phyloP scores from a whole-genome alignment of 2,329 filamentous ascomycete genomes.

The Onygena corvina region DNA sequence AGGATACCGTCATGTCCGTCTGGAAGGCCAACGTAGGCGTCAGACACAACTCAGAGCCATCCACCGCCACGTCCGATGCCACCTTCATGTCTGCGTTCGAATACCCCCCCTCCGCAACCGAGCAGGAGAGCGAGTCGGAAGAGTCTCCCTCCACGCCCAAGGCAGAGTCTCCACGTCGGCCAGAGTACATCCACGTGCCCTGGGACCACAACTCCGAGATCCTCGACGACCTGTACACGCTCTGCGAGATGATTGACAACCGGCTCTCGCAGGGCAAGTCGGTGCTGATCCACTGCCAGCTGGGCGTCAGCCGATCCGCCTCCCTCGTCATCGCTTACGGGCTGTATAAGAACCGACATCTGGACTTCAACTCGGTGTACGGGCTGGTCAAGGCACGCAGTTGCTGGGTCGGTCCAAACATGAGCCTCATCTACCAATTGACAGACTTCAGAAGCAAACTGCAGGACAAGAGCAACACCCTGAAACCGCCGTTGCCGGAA shows the following conservation, averaged over 20 bases:
- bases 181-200: constrained; percentile 53
- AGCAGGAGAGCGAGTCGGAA: constrained; percentile 19
- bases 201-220: constrained; percentile 61
- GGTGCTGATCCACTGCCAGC: constrained; percentile 54
- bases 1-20: constrained; percentile 33
- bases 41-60: constrained; percentile 31
- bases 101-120: constrained; percentile 20
- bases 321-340: constrained; percentile 55
- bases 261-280: constrained; percentile 45
- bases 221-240: constrained; percentile 47
- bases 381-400: constrained; percentile 51
- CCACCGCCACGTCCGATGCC: constrained; percentile 34
- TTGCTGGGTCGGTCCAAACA: constrained; percentile 57
- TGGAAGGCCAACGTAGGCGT: constrained; percentile 38
- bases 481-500: constrained; percentile 23
- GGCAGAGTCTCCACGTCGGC: constrained; percentile 27
- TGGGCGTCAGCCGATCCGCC: constrained; percentile 54
- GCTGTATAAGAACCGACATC: constrained; percentile 49
- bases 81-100: constrained; percentile 42
- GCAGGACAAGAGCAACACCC: constrained; percentile 23
- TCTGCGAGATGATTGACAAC: constrained; percentile 52
- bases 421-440: constrained; percentile 57
- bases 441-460: constrained; percentile 47
- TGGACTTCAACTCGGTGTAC: constrained; percentile 55
- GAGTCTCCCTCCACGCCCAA: constrained; percentile 23